phyloP scores from a whole-genome alignment of 768 basidiomycete genomes.

The Termitomyces sp. region DNA sequence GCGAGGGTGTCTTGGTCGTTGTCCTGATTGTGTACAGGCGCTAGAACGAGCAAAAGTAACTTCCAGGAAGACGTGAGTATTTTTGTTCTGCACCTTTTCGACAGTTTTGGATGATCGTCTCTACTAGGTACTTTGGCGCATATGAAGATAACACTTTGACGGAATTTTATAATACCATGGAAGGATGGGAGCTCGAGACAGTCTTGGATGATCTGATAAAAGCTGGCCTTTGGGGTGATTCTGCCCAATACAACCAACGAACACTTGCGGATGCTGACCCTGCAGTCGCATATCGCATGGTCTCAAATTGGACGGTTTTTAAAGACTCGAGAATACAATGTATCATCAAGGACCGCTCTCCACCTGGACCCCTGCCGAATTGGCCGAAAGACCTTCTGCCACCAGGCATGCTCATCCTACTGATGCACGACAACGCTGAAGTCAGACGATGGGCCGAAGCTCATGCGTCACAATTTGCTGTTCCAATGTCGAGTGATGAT shows the following conservation, averaged over 20 bases:
- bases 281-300: constrained; percentile 53
- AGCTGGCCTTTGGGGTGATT: constrained; percentile 18
- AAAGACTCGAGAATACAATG: constrained; percentile 40
- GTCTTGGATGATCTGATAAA: constrained; percentile 43
- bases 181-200: constrained; percentile 56
- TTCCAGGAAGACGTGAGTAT: constrained; percentile 68
- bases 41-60: constrained; percentile 58
- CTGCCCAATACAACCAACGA: constrained; percentile 10
- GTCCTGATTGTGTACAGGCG: constrained; percentile 64
- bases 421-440: constrained; percentile 40
- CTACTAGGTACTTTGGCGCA: constrained; percentile 65
- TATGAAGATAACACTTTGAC: constrained; percentile 45
- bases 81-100: not conserved
- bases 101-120: not conserved
- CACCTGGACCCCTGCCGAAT: constrained; percentile 26
- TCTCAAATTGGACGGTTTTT: constrained; percentile 57
- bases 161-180: constrained; percentile 57
- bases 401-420: constrained; percentile 52
- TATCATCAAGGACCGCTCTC: constrained; percentile 31
- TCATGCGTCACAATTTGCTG: constrained; percentile 33
- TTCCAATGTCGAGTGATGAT: constrained; percentile 41
- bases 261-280: constrained; percentile 37
- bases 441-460: constrained; percentile 58
- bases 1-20: constrained; percentile 49
- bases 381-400: constrained; percentile 62